Evolutionary conservation across 495 filamentous ascomycete genomes (phyloP).

Genomic region (Tuber borchii): DNA sequence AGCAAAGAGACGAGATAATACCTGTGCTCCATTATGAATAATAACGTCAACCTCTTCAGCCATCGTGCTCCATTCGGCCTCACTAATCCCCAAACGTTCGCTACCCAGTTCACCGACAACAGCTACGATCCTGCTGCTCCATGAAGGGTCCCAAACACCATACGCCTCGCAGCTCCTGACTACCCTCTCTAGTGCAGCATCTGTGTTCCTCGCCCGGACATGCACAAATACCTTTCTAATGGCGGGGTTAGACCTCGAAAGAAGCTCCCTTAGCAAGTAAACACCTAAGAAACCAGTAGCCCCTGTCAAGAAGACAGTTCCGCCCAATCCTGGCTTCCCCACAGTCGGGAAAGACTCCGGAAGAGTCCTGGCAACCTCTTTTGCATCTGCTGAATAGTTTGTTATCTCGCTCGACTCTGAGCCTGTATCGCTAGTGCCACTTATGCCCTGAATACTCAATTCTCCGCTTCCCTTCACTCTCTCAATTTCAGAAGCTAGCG

Average conservation of each 20-base stretch:
- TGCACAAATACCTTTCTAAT: slow-evolving; percentile 64
- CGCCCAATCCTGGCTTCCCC: slow-evolving; percentile 21
- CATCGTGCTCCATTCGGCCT: slow-evolving; percentile 57
- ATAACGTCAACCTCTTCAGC: slow-evolving; percentile 64
- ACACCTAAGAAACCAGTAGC: slow-evolving; percentile 88
- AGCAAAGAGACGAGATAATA: slow-evolving; percentile 11
- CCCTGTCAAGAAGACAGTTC: slow-evolving; percentile 76
- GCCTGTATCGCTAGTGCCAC: slow-evolving; percentile 31
- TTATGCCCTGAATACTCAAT: slow-evolving; percentile 36
- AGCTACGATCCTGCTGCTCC: slow-evolving; percentile 57
- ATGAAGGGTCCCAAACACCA: slow-evolving; percentile 70
- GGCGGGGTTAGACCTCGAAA: slow-evolving; percentile 53
- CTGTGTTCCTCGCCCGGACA: slow-evolving; percentile 59
- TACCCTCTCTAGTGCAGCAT: slow-evolving; percentile 50
- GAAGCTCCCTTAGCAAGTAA: slow-evolving; percentile 68
- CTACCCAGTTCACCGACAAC: slow-evolving; percentile 68
- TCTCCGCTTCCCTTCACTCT: slow-evolving; percentile 47
- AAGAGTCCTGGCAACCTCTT: slow-evolving; percentile 51
- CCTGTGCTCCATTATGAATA: slow-evolving; percentile 80
- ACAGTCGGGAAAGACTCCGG: slow-evolving; percentile 46
- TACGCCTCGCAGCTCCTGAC: slow-evolving; percentile 59
- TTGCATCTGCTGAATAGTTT: slow-evolving; percentile 63
- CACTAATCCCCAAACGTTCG: slow-evolving; percentile 62
- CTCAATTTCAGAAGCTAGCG: slow-evolving; percentile 71
- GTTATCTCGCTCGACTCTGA: slow-evolving; percentile 45